These are phyloP conservation scores for Roridomyces roridus DNA, from an alignment of 768 basidiomycete species.

Conservation along the genomic window DNA sequence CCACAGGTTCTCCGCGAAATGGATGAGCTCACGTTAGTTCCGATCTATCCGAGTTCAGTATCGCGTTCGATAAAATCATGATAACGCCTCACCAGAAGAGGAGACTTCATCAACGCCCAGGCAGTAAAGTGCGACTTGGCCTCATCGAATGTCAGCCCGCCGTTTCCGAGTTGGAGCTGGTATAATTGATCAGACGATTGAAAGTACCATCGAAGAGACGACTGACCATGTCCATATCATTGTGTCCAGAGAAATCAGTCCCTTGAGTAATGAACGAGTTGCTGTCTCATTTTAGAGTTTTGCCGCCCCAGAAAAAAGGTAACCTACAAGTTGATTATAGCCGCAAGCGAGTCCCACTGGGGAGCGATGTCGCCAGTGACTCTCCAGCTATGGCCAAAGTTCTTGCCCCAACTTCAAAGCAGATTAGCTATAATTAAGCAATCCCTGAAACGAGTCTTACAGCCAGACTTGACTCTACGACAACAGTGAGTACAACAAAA, in stretches of 20 bases:
- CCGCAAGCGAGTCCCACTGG: conserved; percentile 59
- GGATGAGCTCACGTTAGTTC: conserved; percentile 52
- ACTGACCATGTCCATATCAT: conserved; percentile 71
- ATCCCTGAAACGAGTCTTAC: conserved; percentile 25
- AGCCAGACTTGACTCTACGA: conserved; percentile 62
- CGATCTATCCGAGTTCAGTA: conserved; percentile 39
- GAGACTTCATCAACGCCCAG: conserved; percentile 74
- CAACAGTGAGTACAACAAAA: not conserved
- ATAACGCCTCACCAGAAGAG: conserved; percentile 47
- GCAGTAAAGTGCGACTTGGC: conserved; percentile 74
- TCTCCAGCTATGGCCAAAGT: conserved; percentile 72
- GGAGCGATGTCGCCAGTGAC: conserved; percentile 59
- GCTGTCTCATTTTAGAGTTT: conserved; percentile 34
- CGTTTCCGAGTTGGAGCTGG: conserved; percentile 72
- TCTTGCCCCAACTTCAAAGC: conserved; percentile 52
- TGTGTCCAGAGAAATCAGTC: conserved; percentile 69
- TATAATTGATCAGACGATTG: not conserved
- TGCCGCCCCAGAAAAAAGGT: not conserved
- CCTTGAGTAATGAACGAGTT: conserved; percentile 72
- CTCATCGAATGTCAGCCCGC: conserved; percentile 64
- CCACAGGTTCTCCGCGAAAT: not conserved
- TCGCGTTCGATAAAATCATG: not conserved
- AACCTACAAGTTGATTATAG: conserved; percentile 64
- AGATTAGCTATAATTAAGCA: not conserved
- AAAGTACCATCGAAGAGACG: too few species aligned